These are phyloP conservation scores for Tritrichomonas musculus DNA, from an alignment of 208 protist genomes.

Conservation along the genomic window DNA sequence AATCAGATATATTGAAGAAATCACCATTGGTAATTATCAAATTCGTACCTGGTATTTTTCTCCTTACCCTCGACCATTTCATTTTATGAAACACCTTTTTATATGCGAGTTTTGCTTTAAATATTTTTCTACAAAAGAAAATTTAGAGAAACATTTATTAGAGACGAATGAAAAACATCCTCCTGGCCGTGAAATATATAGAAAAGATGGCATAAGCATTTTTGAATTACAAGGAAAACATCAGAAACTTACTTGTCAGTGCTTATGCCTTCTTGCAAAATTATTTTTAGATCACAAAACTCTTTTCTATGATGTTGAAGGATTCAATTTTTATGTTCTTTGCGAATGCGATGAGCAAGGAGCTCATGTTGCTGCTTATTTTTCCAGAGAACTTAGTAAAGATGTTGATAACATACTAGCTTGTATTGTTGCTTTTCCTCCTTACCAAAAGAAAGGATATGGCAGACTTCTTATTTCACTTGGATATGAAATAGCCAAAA, in stretches of 20 bases:
- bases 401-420: slow-evolving; percentile 42
- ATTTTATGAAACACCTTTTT: background rate
- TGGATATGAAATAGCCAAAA: slow-evolving; percentile 88
- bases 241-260: slow-evolving; percentile 63
- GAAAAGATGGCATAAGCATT: slow-evolving; percentile 66
- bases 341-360: slow-evolving; percentile 76
- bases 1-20: background rate
- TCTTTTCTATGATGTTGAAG: slow-evolving; percentile 95
- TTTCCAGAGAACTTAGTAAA: slow-evolving; percentile 69
- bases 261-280: slow-evolving; percentile 94
- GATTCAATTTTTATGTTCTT: slow-evolving; percentile 97
- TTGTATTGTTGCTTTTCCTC: slow-evolving; percentile 96
- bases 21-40: background rate
- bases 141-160: background rate
- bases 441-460: slow-evolving; percentile 83
- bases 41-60: slow-evolving; percentile 38
- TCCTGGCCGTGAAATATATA: slow-evolving; percentile 74
- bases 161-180: slow-evolving; percentile 60
- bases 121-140: background rate
- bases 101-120: slow-evolving; percentile 33
- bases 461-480: slow-evolving; percentile 94
- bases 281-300: slow-evolving; percentile 99
- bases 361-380: slow-evolving; percentile 89
- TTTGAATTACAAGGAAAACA: slow-evolving; percentile 71
- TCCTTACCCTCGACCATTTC: background rate